Evolutionary conservation across 2,329 filamentous ascomycete genomes (phyloP).

Genomic region (Fusarium xyrophilum): DNA sequence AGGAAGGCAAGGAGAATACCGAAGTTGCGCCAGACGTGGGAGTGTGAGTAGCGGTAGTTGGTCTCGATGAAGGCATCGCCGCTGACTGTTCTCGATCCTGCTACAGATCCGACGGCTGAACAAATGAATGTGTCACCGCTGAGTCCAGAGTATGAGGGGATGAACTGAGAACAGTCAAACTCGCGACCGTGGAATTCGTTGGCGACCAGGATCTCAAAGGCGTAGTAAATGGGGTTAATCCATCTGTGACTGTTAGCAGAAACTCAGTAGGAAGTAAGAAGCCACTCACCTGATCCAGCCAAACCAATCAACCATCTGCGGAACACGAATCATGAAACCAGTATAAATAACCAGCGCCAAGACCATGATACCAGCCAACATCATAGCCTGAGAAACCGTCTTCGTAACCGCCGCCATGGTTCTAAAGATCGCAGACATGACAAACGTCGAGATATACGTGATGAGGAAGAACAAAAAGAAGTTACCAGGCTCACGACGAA

Average conservation of each 20-base stretch:
- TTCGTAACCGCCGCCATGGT: constrained; percentile 74
- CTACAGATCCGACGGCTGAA: constrained; percentile 59
- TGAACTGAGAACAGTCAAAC: constrained; percentile 61
- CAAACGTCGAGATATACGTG: constrained; percentile 70
- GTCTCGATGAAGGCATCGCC: constrained; percentile 67
- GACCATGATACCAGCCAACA: constrained; percentile 60
- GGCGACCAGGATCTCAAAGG: constrained; percentile 73
- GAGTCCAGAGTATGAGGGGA: constrained; percentile 55
- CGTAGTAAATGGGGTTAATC: constrained; percentile 76
- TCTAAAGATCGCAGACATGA: constrained; percentile 79
- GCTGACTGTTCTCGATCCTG: constrained; percentile 61
- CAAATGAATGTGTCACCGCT: constrained; percentile 60
- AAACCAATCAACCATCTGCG: constrained; percentile 70
- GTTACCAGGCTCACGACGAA: constrained; percentile 64
- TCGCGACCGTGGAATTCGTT: constrained; percentile 72
- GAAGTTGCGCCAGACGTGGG: constrained; percentile 71
- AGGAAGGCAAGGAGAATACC: constrained; percentile 72
- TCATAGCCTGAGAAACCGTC: constrained; percentile 66
- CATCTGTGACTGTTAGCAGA: constrained; percentile 62
- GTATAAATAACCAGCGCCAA: constrained; percentile 56
- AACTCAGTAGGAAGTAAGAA: rapidly evolving
- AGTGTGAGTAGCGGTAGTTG: constrained; percentile 63
- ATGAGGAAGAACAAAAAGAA: constrained; percentile 83
- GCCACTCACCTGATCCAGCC: constrained; percentile 61
- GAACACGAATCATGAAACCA: constrained; percentile 39